phyloP scores from a whole-genome alignment of 345 rosid genomes.

The Mallotus nudiflorus region DNA sequence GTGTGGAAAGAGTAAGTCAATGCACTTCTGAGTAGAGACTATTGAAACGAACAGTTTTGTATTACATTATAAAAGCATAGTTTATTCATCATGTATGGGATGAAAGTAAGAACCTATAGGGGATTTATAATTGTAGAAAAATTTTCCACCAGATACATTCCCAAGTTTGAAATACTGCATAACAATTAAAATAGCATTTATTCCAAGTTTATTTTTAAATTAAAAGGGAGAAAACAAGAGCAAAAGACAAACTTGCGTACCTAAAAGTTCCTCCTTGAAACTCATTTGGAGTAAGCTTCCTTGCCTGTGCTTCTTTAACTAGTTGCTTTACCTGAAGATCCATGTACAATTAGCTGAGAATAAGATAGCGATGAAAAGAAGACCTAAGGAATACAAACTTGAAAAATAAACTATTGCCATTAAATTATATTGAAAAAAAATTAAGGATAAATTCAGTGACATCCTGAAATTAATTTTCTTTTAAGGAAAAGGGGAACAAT shows the following conservation, averaged over 20 bases:
- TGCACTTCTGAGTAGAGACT: too few species aligned
- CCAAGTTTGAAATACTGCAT: slow-evolving; percentile 95
- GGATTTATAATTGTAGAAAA: slow-evolving; percentile 96
- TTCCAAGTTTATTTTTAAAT: slow-evolving; percentile 7
- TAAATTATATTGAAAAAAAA: background rate
- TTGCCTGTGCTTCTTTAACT: slow-evolving; percentile 86
- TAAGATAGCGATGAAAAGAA: background rate
- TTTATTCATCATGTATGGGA: slow-evolving; percentile 13
- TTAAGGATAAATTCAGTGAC: background rate
- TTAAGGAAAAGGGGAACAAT: slow-evolving; percentile 38
- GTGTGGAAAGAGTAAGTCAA: too few species aligned
- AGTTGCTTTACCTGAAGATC: slow-evolving; percentile 76
- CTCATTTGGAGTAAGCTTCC: slow-evolving; percentile 87
- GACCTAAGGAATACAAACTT: background rate
- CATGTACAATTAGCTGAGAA: slow-evolving; percentile 15
- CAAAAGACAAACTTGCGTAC: slow-evolving; percentile 30
- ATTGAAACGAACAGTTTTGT: background rate
- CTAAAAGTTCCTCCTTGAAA: slow-evolving; percentile 99
- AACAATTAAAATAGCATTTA: slow-evolving; percentile 14
- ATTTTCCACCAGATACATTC: slow-evolving; percentile 97
- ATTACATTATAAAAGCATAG: background rate
- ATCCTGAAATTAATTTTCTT: slow-evolving; percentile 39
- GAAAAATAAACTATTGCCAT: background rate
- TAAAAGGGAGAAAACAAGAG: background rate
- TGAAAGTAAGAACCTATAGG: slow-evolving; percentile 63